Conservation (phyloP, 2,329 filamentous ascomycete genomes). For the Verticillium zaregamsianum region DNA sequence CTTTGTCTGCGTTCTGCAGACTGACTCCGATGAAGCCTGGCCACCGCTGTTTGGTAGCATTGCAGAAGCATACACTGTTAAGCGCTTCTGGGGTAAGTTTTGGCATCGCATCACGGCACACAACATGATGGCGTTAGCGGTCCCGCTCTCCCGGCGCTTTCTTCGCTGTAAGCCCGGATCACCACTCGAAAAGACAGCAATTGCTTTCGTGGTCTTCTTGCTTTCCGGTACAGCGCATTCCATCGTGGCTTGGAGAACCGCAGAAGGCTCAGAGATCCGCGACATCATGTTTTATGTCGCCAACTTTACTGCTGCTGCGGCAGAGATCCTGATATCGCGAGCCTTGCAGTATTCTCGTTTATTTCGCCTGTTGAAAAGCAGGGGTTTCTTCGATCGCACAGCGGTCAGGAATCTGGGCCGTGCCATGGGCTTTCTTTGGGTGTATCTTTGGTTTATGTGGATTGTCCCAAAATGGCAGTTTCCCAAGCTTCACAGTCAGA, state of each 20-base stretch:
- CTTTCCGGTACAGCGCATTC: not conserved
- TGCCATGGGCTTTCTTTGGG: not conserved
- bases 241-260: not conserved
- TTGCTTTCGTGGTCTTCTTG: not conserved
- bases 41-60: not conserved
- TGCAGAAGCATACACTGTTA: not conserved
- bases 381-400: not conserved
- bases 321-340: not conserved
- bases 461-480: not conserved
- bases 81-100: not conserved
- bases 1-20: constrained; percentile 13
- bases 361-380: not conserved
- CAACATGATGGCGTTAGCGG: not conserved
- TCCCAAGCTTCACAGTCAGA: not conserved
- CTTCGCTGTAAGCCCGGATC: not conserved
- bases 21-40: constrained; percentile 9
- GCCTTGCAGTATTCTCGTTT: not conserved
- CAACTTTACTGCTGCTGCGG: not conserved
- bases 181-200: not conserved
- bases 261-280: not conserved
- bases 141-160: not conserved
- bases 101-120: not conserved
- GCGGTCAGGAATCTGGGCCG: not conserved
- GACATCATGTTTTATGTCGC: not conserved
- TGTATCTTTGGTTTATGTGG: not conserved